Percentiles rank a stretch among this genome's conserved stretches.
Evolutionary conservation across 2,329 filamentous ascomycete species (phyloP).

Genomic region (Colletotrichum godetiae): DNA sequence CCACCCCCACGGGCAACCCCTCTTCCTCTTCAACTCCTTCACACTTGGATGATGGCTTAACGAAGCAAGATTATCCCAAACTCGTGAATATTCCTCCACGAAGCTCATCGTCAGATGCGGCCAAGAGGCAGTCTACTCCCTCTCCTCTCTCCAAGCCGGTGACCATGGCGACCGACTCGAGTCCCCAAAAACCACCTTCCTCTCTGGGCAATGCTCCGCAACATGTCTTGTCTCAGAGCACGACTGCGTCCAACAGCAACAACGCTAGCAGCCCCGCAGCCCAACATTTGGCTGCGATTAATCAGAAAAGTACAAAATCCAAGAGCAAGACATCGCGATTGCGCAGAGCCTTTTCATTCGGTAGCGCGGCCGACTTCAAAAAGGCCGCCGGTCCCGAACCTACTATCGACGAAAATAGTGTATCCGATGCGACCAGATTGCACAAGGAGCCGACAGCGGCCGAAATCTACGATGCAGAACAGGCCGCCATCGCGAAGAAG

Average conservation of each 20-base stretch:
- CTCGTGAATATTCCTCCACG: constrained; percentile 70
- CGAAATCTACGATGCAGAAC: constrained; percentile 85
- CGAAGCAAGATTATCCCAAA: constrained; percentile 65
- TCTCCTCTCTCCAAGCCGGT: constrained; percentile 81
- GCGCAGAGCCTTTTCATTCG: constrained; percentile 94
- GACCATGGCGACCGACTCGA: constrained; percentile 68
- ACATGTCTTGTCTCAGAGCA: constrained; percentile 45
- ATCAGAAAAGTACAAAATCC: constrained; percentile 79
- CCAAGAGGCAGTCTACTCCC: constrained; percentile 73
- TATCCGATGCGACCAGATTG: constrained; percentile 60
- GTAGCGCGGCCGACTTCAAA: constrained; percentile 90
- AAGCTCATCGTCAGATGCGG: constrained; percentile 73
- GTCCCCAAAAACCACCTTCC: constrained; percentile 54
- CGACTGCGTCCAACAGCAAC: constrained; percentile 42
- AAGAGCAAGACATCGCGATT: constrained; percentile 90
- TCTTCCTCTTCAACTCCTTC: constrained; percentile 62
- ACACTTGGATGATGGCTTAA: constrained; percentile 55
- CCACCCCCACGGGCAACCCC: constrained; percentile 65
- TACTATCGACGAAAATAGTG: constrained; percentile 30
- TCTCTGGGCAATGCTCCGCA: constrained; percentile 45
- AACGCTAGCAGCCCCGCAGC: constrained; percentile 76
- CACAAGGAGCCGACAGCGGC: constrained; percentile 72
- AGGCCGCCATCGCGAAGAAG: constrained; percentile 88
- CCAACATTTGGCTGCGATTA: constrained; percentile 87
- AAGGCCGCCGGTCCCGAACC: constrained; percentile 69